Conservation (phyloP, 345 rosid genomes). For the Lagerstroemia speciosa region DNA sequence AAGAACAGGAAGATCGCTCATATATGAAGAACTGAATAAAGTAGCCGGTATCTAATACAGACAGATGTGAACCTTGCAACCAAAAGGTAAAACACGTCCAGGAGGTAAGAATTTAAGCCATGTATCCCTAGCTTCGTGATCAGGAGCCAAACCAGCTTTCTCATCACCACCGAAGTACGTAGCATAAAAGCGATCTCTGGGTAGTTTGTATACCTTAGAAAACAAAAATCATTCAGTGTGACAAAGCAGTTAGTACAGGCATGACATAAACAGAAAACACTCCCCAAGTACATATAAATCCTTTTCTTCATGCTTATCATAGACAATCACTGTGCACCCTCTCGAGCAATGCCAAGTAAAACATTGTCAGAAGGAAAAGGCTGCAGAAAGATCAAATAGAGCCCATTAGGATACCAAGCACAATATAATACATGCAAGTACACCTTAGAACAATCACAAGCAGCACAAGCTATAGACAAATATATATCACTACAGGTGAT, state of each 20-base stretch:
- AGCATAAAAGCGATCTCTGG: slow-evolving; percentile 72
- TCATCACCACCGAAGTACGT: slow-evolving; percentile 99
- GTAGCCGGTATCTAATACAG: neutral
- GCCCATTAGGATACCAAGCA: neutral
- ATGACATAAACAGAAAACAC: neutral
- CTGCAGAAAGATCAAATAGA: neutral
- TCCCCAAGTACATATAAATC: neutral
- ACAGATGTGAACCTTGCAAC: slow-evolving; percentile 57
- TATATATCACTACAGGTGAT: neutral
- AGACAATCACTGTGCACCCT: neutral
- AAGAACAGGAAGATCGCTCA: neutral
- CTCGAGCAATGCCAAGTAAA: neutral
- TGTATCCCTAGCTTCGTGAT: slow-evolving; percentile 71
- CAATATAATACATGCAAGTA: neutral
- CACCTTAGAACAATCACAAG: neutral
- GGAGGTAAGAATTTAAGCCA: slow-evolving; percentile 83
- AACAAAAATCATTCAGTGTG: neutral
- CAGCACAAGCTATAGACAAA: neutral
- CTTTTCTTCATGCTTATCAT: neutral
- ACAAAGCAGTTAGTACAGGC: neutral
- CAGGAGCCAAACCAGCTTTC: slow-evolving; percentile 76
- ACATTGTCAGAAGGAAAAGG: neutral
- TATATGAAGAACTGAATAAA: neutral
- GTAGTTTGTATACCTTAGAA: slow-evolving; percentile 63
- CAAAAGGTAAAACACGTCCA: slow-evolving; percentile 76